Base-by-base conservation (phyloP, 2,329 filamentous ascomycete genomes). In the Alternaria incomplexa region DNA sequence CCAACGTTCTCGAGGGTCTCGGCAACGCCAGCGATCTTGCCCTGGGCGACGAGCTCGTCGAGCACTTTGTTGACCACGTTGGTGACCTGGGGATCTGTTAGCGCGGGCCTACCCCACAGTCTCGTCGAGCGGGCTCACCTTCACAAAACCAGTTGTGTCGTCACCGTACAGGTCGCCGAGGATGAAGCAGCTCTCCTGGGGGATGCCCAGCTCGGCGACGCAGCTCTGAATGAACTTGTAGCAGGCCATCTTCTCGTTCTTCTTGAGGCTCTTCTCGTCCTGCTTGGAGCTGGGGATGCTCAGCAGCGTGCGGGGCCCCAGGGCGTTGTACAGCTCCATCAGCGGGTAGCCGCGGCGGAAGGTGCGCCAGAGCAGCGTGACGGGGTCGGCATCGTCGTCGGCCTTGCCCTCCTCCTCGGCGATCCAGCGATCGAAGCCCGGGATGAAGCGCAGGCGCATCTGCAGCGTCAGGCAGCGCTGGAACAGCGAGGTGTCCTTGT, bases 91-190 rank as follows among this genome's bases (percentile, higher is more conserved):
- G 48, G 10, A 58, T 22, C 13, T 28, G 62, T 52, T 58, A 61
- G 61, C 25, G 32, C 30, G 25, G 20, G 28, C 13, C 26, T 26
- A 40, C 9, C 15, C 30, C 23, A 47, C 36, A 36, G 9, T 6
- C 15, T 20, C 5, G 22, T 6, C 20, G 13, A 10, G 26, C 25
- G 28, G 55, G 47, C 60, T 63, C 70, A 93, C 92, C 87, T 98
- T 98, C 70, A 97, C 93, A 78, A 99, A 98, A 4, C 96, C 96
- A 47, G 93, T 97, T 1, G 96, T 99, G 80, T 97, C 96, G 73
- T 94, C 93, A 57, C 93, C 93, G 80, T 96, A 94, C 48, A 98
- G 84, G 81, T 99, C 95, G 61, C 89, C 92, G 72, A 99, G 91
- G 73, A 97, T 91, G 80, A 98, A 98, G 75, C 93, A 94, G 65